Evolutionary conservation across 257 asterid species (phyloP), one percentile per base, ranked within the genome.

Genomic region (Scutellaria barbata): DNA sequence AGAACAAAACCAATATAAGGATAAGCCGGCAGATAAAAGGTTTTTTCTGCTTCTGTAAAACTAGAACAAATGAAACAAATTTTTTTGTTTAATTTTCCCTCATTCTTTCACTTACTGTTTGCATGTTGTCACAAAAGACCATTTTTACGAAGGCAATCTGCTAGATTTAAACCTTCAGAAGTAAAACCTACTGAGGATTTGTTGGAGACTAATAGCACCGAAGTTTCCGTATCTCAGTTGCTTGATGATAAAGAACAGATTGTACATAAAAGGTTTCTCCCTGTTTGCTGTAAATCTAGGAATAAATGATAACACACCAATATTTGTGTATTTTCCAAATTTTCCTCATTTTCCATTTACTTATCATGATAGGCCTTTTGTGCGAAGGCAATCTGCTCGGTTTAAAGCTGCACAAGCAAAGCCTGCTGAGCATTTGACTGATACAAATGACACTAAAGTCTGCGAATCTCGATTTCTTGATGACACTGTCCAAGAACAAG

Each of bases 321-420:
- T 37, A 7, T 58, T n/a, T 58, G 22, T 16, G 8, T 37, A 59
- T 59, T 7, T 37, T 40, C 66, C 66, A 16, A 16, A 16, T 14
- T 61, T 4, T n/a, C 66, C 66, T 10, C 13, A 8, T 41, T 39
- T 39, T 41, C 9, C 8, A n/a, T 16, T 35, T 14, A 37, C 47
- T 17, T 62, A 46, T 66, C 22, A 43, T 56, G 48, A 79, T 68
- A 90, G 95, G 79, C 81, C 70, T n/a, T 13, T 16, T 58, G 66
- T 22, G 57, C 81, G 88, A 76, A 82, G 96, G 81, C 94, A 85
- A 69, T 87, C 96, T 74, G 83, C 88, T 62, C 74, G 86, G 78
- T 74, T 80, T 62, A 87, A 80, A 56, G 63, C 86, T 30, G 79
- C 58, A 61, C 86, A 85, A 80, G 47, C 39, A 54, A 74, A 63